Conservation (phyloP, 1,139 yeast genomes). For the Yamadazyma jaroonii region DNA sequence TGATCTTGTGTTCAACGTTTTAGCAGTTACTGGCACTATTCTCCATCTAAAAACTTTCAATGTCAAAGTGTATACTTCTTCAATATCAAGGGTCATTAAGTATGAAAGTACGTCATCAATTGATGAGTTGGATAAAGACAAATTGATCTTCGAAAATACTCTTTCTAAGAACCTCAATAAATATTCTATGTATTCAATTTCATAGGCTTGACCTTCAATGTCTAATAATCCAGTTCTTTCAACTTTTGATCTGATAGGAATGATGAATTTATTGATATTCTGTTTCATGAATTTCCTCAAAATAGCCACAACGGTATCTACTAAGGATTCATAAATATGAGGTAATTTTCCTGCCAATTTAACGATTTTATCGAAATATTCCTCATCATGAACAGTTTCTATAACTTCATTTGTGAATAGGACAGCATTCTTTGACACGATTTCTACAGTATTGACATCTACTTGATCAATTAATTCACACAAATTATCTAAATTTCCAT, state of each 20-base stretch:
- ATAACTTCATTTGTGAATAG: constrained; percentile 16
- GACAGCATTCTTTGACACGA: constrained; percentile 21
- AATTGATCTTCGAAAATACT: constrained; percentile 8
- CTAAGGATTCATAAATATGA: constrained; percentile 16
- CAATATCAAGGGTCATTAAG: constrained; percentile 19
- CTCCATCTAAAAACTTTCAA: constrained; percentile 51
- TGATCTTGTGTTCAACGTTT: constrained; percentile 19
- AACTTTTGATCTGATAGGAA: constrained; percentile 14
- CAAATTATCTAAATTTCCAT: constrained; percentile 19
- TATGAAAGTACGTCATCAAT: constrained; percentile 12
- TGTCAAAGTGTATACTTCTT: constrained; percentile 28
- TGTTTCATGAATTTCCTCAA: constrained; percentile 15
- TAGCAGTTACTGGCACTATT: constrained; percentile 25
- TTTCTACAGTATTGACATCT: constrained; percentile 18
- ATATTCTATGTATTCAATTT: constrained; percentile 11
- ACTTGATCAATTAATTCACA: constrained; percentile 34
- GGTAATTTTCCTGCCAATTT: constrained; percentile 19
- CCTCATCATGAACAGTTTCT: constrained; percentile 7
- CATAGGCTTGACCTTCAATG: constrained; percentile 4
- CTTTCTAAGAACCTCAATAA: constrained; percentile 12
- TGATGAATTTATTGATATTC: constrained; percentile 21
- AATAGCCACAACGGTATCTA: constrained; percentile 13
- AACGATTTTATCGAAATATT: constrained; percentile 15
- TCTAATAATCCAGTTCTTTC: constrained; percentile 3
- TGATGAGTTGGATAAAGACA: constrained; percentile 1